A percentile compares a stretch with the other conserved stretches of the same genome.
Conservation (phyloP, 2,329 filamentous ascomycete species). For the Fusarium mexicanum region DNA sequence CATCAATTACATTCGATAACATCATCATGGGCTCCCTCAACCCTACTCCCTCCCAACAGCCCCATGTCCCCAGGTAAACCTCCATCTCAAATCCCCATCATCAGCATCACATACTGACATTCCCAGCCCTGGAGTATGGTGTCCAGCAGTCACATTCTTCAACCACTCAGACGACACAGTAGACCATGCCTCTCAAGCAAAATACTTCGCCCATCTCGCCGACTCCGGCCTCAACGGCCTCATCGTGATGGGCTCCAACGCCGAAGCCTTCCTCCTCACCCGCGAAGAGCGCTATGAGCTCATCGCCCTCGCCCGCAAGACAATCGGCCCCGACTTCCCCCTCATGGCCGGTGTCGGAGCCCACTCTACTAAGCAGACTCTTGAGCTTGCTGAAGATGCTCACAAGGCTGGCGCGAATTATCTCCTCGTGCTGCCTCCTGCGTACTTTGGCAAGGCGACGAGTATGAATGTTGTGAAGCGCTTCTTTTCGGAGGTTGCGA, state of each 20-base stretch:
- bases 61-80: background rate
- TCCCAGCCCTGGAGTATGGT: slow-evolving; percentile 52
- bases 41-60: slow-evolving; percentile 13
- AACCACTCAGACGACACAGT: slow-evolving; percentile 59
- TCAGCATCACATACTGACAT: background rate
- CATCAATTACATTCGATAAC: background rate
- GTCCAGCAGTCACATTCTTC: slow-evolving; percentile 65
- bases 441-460: slow-evolving; percentile 72
- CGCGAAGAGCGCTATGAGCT: slow-evolving; percentile 67
- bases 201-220: slow-evolving; percentile 63
- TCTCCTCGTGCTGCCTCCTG: slow-evolving; percentile 68
- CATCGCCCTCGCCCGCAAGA: slow-evolving; percentile 72
- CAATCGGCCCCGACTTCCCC: slow-evolving; percentile 86
- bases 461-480: slow-evolving; percentile 64
- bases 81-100: background rate
- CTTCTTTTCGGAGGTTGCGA: slow-evolving; percentile 68
- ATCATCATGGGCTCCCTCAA: slow-evolving; percentile 30
- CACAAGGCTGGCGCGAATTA: slow-evolving; percentile 69
- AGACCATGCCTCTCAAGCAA: slow-evolving; percentile 57
- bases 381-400: slow-evolving; percentile 68
- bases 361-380: slow-evolving; percentile 71
- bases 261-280: slow-evolving; percentile 65
- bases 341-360: slow-evolving; percentile 77
- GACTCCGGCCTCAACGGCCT: slow-evolving; percentile 60
- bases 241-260: slow-evolving; percentile 65